Evolutionary conservation across 768 basidiomycete species (phyloP), one percentile per base, ranked within the genome.

Genomic region (Podaxis carcinomalis): DNA sequence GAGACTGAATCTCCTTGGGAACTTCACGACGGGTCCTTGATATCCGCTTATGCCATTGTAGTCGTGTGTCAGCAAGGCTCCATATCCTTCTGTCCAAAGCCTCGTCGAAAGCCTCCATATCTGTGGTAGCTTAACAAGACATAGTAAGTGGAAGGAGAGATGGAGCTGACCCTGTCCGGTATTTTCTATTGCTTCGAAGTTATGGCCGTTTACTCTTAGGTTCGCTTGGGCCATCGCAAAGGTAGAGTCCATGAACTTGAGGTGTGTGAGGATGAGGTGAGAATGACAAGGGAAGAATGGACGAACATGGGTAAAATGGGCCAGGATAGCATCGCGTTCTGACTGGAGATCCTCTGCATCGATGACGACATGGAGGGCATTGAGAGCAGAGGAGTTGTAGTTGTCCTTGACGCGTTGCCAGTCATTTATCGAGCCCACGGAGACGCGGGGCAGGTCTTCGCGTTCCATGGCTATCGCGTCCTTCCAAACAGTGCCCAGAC

Each of bases 21-120:
- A 79, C 74, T 7, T 76, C 82, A 51, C 89, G 85, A 50, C 93
- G 81, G 60, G 83, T 83, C 52, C 82, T 81, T 23, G 88, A 87
- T 40, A 91, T 80, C 59, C 87, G 81, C 63, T 83, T 85, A 68
- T 93, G 86, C 85, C 85, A 92, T 64, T 87, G 81, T 55, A 93
- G 74, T 32, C 87, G 78, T 52, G 89, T 89, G 64, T 88, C 84
- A 44, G 89, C 86, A 19, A 94, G 72, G 0, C 88, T 87, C 88
- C 89, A 93, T 49, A 95, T 88, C 49, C 83, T 83, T 53, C 90
- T 77, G 69, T 95, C 93, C 35, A 96, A 82, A 1, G 84, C 85
- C 72, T 96, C 93, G 67, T 96, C 92, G 70, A 94, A 96, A 2
- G 85, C 81, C 67, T 94, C 91, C 65, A 85, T 83, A 47, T 86